Conservation (phyloP, 2,329 filamentous ascomycete species). For the Beauveria scarabaeidicola region DNA sequence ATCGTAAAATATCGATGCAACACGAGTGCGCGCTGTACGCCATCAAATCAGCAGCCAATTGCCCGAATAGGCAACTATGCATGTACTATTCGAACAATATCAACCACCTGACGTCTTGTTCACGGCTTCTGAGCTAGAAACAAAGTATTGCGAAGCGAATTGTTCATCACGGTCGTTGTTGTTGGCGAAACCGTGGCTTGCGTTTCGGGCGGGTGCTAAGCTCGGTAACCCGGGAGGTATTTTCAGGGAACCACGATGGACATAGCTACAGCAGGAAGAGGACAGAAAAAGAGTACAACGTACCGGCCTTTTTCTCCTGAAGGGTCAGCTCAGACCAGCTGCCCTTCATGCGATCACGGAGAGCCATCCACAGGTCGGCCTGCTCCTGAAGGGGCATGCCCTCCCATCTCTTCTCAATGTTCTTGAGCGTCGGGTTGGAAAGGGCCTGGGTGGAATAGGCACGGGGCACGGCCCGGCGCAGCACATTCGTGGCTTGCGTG, state of each 20-base stretch:
- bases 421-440: constrained; percentile 92
- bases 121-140: not conserved
- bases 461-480: constrained; percentile 41
- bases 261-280: constrained; percentile 6
- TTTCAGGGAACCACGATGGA: constrained; percentile 19
- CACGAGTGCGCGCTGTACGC: not conserved
- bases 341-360: constrained; percentile 97
- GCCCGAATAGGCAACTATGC: constrained; percentile 7
- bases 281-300: constrained; percentile 27
- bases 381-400: constrained; percentile 96
- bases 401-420: constrained; percentile 99
- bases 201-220: constrained; percentile 3
- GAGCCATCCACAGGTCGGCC: constrained; percentile 96
- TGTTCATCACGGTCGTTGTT: constrained; percentile 10
- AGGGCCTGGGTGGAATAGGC: constrained; percentile 76
- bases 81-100: not conserved
- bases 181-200: constrained; percentile 13
- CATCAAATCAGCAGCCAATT: not conserved
- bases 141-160: not conserved
- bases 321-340: constrained; percentile 93
- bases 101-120: constrained; percentile 2
- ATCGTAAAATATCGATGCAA: constrained; percentile 6
- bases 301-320: constrained; percentile 99
- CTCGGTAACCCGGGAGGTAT: constrained; percentile 27
- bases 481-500: constrained; percentile 42